Evolutionary conservation across 768 basidiomycete genomes (phyloP).

Genomic region (Cubamyces lactineus): DNA sequence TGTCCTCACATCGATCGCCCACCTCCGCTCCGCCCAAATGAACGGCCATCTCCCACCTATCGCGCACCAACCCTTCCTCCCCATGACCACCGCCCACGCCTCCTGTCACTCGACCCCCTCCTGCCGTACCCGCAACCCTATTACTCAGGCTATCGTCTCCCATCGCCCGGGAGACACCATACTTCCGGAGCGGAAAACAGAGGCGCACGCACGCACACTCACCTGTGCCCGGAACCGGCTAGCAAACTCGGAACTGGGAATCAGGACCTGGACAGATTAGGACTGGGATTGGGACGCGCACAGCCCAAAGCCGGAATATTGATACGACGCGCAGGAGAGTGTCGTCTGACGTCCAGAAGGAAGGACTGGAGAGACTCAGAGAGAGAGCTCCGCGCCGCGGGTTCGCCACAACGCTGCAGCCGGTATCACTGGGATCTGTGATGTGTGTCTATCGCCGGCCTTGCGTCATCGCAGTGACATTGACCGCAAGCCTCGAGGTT

Average conservation of each 20-base stretch:
- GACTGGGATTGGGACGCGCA: constrained; percentile 9
- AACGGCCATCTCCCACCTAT: constrained; percentile 12
- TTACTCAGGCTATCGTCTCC: constrained; percentile 4
- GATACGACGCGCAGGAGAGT: constrained; percentile 9
- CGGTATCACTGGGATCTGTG: constrained; percentile 16
- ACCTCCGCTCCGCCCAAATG: constrained; percentile 7
- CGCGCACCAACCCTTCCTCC: neutral
- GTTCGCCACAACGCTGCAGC: constrained; percentile 15
- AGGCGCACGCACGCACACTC: constrained; percentile 3
- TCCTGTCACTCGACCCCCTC: no score
- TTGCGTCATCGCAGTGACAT: constrained; percentile 4
- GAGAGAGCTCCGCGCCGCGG: constrained; percentile 10
- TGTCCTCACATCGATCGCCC: constrained; percentile 1
- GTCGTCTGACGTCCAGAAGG: constrained; percentile 20
- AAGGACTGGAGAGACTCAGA: no score
- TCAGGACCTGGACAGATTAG: no score
- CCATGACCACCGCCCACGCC: constrained; percentile 12
- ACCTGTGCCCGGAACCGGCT: constrained; percentile 8
- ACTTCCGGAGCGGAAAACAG: constrained; percentile 13
- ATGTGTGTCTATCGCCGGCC: constrained; percentile 1
- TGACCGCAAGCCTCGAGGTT: constrained; percentile 18
- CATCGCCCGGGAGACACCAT: constrained; percentile 15
- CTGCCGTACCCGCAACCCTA: constrained; percentile 2
- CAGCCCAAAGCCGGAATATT: constrained; percentile 21
- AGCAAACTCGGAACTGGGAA: neutral